A percentile compares a stretch with the other conserved stretches of the same genome.
Conservation (phyloP, 2,329 filamentous ascomycete genomes). For the Aspergillus phoenicis region DNA sequence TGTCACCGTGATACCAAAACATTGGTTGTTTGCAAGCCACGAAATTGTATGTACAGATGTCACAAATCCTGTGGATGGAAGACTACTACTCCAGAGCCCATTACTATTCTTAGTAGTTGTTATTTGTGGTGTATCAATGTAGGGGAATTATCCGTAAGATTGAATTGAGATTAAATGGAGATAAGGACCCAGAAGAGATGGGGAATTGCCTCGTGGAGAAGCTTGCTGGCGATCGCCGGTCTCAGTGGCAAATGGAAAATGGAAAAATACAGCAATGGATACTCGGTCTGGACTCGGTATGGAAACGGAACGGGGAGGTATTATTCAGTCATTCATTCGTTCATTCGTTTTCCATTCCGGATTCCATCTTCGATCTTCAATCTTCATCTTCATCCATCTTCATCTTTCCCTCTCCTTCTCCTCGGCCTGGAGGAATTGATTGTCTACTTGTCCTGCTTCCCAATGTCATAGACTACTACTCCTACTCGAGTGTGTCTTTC, state of each 20-base stretch:
- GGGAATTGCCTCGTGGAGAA: too few relatives aligned
- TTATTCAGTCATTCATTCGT: not conserved
- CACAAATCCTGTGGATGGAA: not conserved
- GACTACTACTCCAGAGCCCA: not conserved
- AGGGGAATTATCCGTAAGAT: too few relatives aligned
- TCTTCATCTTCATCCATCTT: not conserved
- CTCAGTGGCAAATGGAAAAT: not conserved
- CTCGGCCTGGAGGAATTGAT: not conserved
- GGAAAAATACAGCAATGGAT: not conserved
- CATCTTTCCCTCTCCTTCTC: not conserved
- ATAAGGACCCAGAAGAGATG: too few relatives aligned
- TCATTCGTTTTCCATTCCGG: conserved; percentile 2
- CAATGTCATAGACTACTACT: too few relatives aligned
- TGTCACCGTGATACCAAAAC: conserved; percentile 31
- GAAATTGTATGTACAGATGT: conserved; percentile 21
- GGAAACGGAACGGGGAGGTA: conserved; percentile 6
- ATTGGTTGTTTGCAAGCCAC: conserved; percentile 24
- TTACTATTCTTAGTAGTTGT: too few relatives aligned
- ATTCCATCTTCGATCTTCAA: not conserved
- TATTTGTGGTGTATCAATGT: too few relatives aligned
- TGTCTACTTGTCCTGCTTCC: too few relatives aligned
- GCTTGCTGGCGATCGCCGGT: too few relatives aligned
- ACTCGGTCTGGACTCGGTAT: not conserved
- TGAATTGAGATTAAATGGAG: too few relatives aligned
- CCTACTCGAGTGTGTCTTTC: too few relatives aligned